Evolutionary conservation across 1,139 yeast species (phyloP).

Genomic region (Pichia sp.): DNA sequence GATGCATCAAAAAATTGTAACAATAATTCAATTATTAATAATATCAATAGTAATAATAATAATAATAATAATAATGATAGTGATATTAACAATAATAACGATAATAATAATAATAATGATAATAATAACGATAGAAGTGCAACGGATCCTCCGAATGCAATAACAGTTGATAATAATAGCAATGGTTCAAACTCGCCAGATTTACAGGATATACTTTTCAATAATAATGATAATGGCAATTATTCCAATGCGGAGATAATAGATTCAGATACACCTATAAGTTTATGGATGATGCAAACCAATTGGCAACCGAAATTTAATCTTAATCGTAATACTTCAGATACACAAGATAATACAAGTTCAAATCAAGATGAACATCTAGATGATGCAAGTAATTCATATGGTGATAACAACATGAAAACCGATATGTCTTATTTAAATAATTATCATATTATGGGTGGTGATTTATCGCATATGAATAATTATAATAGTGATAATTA

Average conservation of each 20-base stretch:
- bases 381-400: not conserved
- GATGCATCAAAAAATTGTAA: not conserved
- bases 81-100: no score
- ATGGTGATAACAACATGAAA: not conserved
- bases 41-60: no score
- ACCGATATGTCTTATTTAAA: not conserved
- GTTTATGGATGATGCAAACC: conserved; percentile 23
- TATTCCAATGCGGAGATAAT: not conserved
- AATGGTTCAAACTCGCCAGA: not conserved
- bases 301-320: conserved; percentile 24
- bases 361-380: not conserved
- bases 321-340: conserved; percentile 1
- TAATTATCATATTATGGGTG: conserved; percentile 7
- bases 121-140: no score
- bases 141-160: not conserved
- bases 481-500: not conserved
- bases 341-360: not conserved
- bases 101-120: no score
- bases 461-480: not conserved
- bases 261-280: conserved; percentile 11
- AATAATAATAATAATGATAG: no score
- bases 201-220: not conserved
- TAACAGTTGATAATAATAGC: not conserved
- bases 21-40: no score
- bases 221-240: not conserved